phyloP scores from a whole-genome alignment of 1,284 basidiomycete genomes.

The Pascua guehoae region DNA sequence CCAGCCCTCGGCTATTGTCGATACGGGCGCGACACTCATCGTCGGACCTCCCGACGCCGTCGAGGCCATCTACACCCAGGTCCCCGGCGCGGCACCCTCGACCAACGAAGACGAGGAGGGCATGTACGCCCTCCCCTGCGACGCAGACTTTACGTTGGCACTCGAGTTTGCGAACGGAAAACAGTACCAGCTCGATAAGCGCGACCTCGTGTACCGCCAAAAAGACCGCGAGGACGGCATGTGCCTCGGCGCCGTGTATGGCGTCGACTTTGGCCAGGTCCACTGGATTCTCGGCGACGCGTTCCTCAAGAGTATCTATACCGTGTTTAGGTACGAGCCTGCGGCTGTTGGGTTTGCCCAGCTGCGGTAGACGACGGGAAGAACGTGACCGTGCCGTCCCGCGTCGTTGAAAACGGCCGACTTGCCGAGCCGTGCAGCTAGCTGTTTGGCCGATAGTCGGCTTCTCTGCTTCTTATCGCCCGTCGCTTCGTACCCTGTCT shows the following conservation, averaged over 20 bases:
- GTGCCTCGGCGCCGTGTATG: not conserved
- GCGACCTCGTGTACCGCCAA: constrained; percentile 2
- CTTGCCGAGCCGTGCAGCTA: too few relatives aligned
- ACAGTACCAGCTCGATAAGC: constrained; percentile 1
- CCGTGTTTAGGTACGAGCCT: constrained; percentile 71
- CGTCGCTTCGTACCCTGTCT: too few relatives aligned
- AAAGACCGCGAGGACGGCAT: not conserved
- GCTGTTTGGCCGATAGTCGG: too few relatives aligned
- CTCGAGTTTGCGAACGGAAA: constrained; percentile 5
- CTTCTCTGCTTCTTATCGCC: too few relatives aligned
- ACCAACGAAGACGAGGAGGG: not conserved
- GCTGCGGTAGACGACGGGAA: constrained; percentile 7
- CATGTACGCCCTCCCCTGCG: constrained; percentile 6
- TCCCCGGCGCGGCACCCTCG: constrained; percentile 11
- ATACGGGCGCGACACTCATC: constrained; percentile 33
- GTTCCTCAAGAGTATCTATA: constrained; percentile 78
- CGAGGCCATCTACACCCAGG: constrained; percentile 18
- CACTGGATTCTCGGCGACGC: constrained; percentile 39
- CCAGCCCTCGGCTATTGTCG: constrained; percentile 6
- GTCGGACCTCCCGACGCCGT: constrained; percentile 17
- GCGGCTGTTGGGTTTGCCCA: constrained; percentile 76
- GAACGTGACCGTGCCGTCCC: too few relatives aligned
- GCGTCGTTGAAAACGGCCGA: too few relatives aligned
- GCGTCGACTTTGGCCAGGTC: constrained; percentile 26
- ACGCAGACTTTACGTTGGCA: constrained; percentile 1